Evolutionary conservation across 208 protist species (phyloP).

Genomic region (Wallacemonas rigidus): DNA sequence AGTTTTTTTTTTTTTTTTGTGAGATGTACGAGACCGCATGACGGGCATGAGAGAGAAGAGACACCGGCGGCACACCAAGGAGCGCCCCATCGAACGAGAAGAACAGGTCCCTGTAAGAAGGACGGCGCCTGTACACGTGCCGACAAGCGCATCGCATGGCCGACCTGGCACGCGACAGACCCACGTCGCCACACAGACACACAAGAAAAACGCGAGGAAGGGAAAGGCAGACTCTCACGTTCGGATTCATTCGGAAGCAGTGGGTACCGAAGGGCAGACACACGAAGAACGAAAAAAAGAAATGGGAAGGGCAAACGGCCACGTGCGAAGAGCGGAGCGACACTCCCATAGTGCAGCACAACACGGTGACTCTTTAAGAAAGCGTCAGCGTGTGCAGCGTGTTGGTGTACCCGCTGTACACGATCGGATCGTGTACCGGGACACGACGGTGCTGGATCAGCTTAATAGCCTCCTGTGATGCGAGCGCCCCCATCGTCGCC

Average conservation of each 20-base stretch:
- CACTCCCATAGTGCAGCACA: not conserved
- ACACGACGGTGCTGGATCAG: constrained; percentile 92
- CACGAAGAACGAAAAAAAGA: constrained; percentile 12
- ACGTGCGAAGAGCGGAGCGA: not conserved
- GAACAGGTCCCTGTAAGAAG: too few species aligned
- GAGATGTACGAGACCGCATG: too few species aligned
- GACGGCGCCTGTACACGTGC: too few species aligned
- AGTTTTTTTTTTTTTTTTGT: too few species aligned
- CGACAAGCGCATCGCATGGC: too few species aligned
- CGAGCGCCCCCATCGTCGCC: constrained; percentile 92
- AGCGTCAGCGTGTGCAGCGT: constrained; percentile 14
- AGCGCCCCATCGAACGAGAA: too few species aligned
- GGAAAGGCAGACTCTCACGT: too few species aligned
- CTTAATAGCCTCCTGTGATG: constrained; percentile 96
- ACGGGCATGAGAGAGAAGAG: too few species aligned
- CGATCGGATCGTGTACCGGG: constrained; percentile 84
- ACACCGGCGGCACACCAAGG: too few species aligned
- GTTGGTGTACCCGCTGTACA: constrained; percentile 92
- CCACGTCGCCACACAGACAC: not conserved
- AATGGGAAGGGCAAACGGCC: not conserved
- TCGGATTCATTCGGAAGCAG: too few species aligned
- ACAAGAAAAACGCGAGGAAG: not conserved
- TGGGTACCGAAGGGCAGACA: not conserved
- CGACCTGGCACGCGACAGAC: too few species aligned
- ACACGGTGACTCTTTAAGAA: constrained; percentile 4